These are phyloP conservation scores for Cardamine chenopodiifolia DNA, from an alignment of 345 rosid species.

Conservation along the genomic window DNA sequence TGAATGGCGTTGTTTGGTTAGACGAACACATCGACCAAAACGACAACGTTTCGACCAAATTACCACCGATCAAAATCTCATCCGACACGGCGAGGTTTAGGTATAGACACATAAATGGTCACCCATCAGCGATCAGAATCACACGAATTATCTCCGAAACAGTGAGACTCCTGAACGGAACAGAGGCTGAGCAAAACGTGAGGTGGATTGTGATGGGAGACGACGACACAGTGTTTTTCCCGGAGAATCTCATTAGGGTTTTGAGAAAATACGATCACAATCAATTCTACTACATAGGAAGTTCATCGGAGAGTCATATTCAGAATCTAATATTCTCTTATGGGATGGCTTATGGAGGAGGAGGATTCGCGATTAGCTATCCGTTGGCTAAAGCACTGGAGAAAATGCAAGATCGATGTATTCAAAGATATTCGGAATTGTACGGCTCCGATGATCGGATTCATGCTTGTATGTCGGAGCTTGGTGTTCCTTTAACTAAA, in stretches of 20 bases:
- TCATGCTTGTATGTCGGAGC: constrained; percentile 88
- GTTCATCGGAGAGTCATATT: constrained; percentile 72
- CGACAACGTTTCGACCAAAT: constrained; percentile 23
- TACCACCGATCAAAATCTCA: constrained; percentile 62
- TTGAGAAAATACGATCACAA: constrained; percentile 70
- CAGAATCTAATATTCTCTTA: constrained; percentile 71
- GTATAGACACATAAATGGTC: constrained; percentile 52
- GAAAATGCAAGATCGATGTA: constrained; percentile 69
- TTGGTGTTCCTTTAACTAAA: constrained; percentile 76
- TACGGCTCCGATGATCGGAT: constrained; percentile 88
- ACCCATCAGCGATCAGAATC: constrained; percentile 65
- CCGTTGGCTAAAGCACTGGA: constrained; percentile 62
- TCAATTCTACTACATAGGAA: constrained; percentile 67
- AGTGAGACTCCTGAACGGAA: constrained; percentile 48
- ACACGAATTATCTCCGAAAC: constrained; percentile 72
- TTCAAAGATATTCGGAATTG: constrained; percentile 56
- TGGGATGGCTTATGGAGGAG: constrained; percentile 89
- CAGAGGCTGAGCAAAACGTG: constrained; percentile 47
- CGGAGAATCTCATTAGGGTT: constrained; percentile 67
- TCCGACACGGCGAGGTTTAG: constrained; percentile 52
- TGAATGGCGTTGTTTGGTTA: constrained; percentile 79
- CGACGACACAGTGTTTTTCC: constrained; percentile 72
- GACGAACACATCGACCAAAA: constrained; percentile 44
- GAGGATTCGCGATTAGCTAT: constrained; percentile 84
- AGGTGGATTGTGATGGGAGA: constrained; percentile 95